A percentile compares a stretch with the other conserved stretches of the same genome.
phyloP scores from a whole-genome alignment of 192 early-diverging fungal species.

The Jimgerdemannia lactiflua region DNA sequence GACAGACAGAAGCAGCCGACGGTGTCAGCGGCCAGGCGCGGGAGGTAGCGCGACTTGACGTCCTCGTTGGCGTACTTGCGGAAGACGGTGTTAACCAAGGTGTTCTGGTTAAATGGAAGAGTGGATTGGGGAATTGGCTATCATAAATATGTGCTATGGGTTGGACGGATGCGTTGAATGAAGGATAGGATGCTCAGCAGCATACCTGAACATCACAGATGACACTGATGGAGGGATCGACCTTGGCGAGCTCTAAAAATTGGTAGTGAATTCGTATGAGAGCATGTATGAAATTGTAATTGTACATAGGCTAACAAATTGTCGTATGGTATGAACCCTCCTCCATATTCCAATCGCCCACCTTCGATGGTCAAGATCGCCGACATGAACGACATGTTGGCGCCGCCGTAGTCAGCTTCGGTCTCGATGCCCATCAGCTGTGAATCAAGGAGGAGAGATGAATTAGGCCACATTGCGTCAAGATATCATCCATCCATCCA shows the following conservation, averaged over 20 bases:
- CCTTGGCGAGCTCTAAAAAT: slow-evolving; percentile 80
- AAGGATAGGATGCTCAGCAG: not conserved
- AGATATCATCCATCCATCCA: too few species aligned
- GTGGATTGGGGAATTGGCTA: not conserved
- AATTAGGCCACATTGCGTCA: not conserved
- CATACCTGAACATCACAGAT: slow-evolving; percentile 85
- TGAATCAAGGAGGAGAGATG: not conserved
- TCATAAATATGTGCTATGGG: not conserved
- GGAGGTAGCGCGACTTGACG: slow-evolving; percentile 82
- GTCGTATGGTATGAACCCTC: not conserved
- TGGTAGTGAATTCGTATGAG: not conserved
- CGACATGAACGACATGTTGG: slow-evolving; percentile 78
- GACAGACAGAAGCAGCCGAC: slow-evolving; percentile 95
- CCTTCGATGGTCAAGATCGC: slow-evolving; percentile 85
- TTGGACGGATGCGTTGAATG: not conserved
- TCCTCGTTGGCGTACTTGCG: slow-evolving; percentile 73
- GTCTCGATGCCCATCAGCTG: slow-evolving; percentile 96
- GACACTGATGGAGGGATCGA: slow-evolving; percentile 91
- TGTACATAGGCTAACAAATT: too few species aligned
- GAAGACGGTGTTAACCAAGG: slow-evolving; percentile 92
- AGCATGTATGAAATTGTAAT: too few species aligned
- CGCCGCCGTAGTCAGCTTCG: slow-evolving; percentile 72
- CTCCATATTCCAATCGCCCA: slow-evolving; percentile 7
- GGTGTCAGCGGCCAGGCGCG: slow-evolving; percentile 75
- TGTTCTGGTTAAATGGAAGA: slow-evolving; percentile 63